Conservation (phyloP, 371 early-diverging fungal species). For the Lichtheimia ornata region DNA sequence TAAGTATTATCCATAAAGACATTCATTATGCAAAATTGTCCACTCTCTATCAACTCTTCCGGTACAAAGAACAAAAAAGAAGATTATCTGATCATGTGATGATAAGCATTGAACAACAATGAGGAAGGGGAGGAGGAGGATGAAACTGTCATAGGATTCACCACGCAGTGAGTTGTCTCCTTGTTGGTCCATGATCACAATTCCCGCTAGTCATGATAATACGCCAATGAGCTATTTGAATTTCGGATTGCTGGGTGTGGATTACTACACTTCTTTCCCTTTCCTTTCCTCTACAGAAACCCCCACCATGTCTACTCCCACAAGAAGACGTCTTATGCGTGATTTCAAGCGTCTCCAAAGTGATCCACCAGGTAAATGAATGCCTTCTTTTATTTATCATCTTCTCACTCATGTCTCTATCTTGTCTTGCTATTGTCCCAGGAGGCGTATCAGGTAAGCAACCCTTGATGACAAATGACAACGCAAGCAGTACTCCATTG, state of each 20-base stretch:
- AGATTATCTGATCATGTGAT: no score
- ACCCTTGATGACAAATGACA: not conserved
- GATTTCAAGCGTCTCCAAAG: slow-evolving; percentile 97
- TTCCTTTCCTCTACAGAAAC: not conserved
- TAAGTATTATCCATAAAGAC: no score
- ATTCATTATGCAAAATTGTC: no score
- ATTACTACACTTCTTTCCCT: not conserved
- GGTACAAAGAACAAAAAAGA: no score
- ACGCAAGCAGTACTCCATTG: no score
- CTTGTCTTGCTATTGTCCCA: slow-evolving; percentile 8
- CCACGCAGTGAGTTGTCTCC: not conserved
- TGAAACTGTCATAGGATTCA: not conserved
- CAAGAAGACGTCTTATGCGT: slow-evolving; percentile 86
- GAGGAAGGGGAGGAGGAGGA: not conserved
- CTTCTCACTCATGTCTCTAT: not conserved
- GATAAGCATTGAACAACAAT: no score
- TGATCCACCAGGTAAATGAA: slow-evolving; percentile 82
- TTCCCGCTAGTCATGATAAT: not conserved
- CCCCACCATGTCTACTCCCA: slow-evolving; percentile 78
- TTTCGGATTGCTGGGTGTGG: not conserved
- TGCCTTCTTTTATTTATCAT: no score
- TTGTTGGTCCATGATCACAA: not conserved
- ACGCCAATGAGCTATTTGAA: slow-evolving; percentile 1
- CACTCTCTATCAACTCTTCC: no score
- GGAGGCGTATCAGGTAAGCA: slow-evolving; percentile 52